A percentile compares a stretch with the other conserved stretches of the same genome.
phyloP scores from a whole-genome alignment of 352 stramenopile genomes.

The Globisporangium cederbergense region DNA sequence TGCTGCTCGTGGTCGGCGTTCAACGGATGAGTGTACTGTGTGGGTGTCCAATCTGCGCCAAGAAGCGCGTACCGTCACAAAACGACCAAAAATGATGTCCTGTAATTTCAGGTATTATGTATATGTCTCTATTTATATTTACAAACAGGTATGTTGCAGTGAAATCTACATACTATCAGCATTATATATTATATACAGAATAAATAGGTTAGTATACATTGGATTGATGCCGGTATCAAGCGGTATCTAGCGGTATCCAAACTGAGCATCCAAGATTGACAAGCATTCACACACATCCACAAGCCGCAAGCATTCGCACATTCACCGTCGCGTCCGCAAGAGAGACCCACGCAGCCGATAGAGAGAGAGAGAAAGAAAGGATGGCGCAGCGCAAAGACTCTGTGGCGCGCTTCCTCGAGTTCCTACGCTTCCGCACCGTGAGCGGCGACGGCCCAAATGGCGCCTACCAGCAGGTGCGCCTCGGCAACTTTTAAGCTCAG shows the following conservation, averaged over 20 bases:
- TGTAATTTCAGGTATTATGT: no score
- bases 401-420: conserved; percentile 64
- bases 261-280: neutral
- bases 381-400: conserved; percentile 28
- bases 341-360: neutral
- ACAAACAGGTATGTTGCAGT: neutral
- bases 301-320: neutral
- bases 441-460: conserved; percentile 68
- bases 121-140: neutral
- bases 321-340: neutral
- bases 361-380: neutral
- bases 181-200: neutral
- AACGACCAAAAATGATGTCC: neutral
- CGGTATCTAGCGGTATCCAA: neutral
- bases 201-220: neutral
- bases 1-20: neutral
- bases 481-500: neutral
- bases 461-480: conserved; percentile 28
- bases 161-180: neutral
- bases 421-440: conserved; percentile 74
- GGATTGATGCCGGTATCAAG: neutral
- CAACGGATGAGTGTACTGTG: neutral
- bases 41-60: conserved; percentile 4
- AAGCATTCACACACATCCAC: neutral
- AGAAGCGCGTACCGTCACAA: conserved; percentile 5